Percentiles rank a stretch among this genome's conserved stretches.
Conservation (phyloP, 371 early-diverging fungal genomes). For the Mortierella sp. region DNA sequence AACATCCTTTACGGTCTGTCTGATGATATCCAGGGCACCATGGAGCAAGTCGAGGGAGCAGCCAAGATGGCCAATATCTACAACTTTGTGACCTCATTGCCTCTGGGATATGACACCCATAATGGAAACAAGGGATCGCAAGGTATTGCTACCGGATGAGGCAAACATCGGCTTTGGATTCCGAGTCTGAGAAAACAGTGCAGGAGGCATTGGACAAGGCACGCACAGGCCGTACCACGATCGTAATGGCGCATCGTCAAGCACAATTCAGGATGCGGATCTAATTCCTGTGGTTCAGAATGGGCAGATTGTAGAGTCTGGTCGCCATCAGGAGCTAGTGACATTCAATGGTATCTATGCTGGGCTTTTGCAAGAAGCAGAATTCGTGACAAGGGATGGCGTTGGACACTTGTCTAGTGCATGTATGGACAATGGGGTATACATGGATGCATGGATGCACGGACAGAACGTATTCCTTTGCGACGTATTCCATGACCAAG, state of each 20-base stretch:
- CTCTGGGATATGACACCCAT: constrained; percentile 77
- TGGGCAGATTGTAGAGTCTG: constrained; percentile 82
- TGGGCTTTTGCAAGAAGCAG: constrained; percentile 45
- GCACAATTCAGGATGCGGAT: constrained; percentile 78
- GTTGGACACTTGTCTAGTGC: too few relatives aligned
- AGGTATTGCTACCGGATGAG: constrained; percentile 92
- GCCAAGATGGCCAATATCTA: constrained; percentile 60
- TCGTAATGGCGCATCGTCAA: constrained; percentile 73
- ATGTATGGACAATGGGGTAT: too few relatives aligned
- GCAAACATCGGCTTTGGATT: constrained; percentile 93
- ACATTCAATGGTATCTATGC: constrained; percentile 43
- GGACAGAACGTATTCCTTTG: too few relatives aligned
- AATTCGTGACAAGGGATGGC: constrained; percentile 14
- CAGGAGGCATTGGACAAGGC: constrained; percentile 85
- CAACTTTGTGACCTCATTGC: constrained; percentile 73
- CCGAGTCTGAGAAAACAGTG: constrained; percentile 87
- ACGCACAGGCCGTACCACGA: constrained; percentile 67
- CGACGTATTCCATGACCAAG: too few relatives aligned
- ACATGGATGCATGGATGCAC: too few relatives aligned
- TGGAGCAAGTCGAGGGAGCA: constrained; percentile 55
- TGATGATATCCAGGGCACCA: constrained; percentile 22
- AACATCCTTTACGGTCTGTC: constrained; percentile 76
- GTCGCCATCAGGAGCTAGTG: constrained; percentile 80
- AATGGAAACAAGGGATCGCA: constrained; percentile 83
- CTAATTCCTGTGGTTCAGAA: constrained; percentile 75